Base-by-base conservation (phyloP, 768 basidiomycete species). In the Butyriboletus loyo region DNA sequence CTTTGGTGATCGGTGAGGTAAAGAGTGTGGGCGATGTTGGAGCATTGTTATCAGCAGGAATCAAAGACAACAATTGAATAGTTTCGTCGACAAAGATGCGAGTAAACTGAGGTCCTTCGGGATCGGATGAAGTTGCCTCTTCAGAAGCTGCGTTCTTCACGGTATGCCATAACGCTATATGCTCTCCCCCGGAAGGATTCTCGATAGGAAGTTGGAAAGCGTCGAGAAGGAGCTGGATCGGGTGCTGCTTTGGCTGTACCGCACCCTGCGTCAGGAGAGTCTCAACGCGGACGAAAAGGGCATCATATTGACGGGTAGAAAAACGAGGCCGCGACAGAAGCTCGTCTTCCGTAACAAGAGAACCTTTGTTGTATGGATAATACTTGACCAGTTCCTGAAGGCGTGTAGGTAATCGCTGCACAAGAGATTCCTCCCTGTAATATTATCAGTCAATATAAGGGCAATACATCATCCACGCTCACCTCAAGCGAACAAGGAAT, bases 401-500 rank as follows among this genome's bases (percentile, higher is more conserved):
- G 30, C 89, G 85, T 19, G 77, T 78, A 4, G 89, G 89, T 74
- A 90, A 77, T 47, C 80, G 74, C 53, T 76, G 75, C 43, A 65
- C 71, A 13, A 73, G 59, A 24, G 80, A 77, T 57, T 88, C 84
- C 52, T 87, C 81, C 55, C 87, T 89, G 55, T 2, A 1, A 54
- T 1, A 19, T 17, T 3, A 27, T 67, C 21, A 64, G 49, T 54
- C 27, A 19, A 30, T 3, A 15, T 1, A 17, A 34, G 35, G 53
- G 17, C 7, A 9, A 44, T 3, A 4, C 10, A 5, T 11, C 15
- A 14, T 15, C 8, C 44, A 17, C 58, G 75, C 49, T 50, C 50
- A 88, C 89, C 90, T 79, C 50, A 91, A 81, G 50, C 80, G 76
- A 17, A 85, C 77, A 50, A 92, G 73, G 70, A 91, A 89, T 8